A percentile compares a stretch with the other conserved stretches of the same genome.
Evolutionary conservation across 164 flowering plant species (phyloP).

Genomic region (Pachysandra terminalis): DNA sequence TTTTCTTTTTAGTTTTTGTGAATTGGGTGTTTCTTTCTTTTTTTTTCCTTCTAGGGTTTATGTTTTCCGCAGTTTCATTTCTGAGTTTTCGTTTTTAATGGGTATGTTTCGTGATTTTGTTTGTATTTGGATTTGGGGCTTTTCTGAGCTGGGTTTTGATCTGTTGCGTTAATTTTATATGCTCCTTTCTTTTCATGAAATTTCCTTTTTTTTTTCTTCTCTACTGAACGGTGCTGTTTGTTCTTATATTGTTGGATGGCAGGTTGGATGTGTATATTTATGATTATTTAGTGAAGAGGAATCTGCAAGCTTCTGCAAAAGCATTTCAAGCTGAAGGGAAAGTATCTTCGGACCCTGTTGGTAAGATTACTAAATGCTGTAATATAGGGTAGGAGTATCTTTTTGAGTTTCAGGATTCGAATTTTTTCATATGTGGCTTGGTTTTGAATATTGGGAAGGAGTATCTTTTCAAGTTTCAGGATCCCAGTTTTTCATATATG

Average conservation of each 20-base stretch:
- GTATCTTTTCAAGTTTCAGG: background rate
- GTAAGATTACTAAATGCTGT: slow-evolving; percentile 30
- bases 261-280: slow-evolving; percentile 83
- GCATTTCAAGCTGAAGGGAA: slow-evolving; percentile 73
- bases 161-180: background rate
- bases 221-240: background rate
- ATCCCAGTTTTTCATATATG: background rate
- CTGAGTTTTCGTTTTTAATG: background rate
- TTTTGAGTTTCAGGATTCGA: background rate
- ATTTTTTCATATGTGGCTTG: background rate
- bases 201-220: background rate
- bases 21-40: slow-evolving; percentile 1
- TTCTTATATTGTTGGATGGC: slow-evolving; percentile 15
- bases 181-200: background rate
- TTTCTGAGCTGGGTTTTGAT: background rate
- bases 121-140: slow-evolving; percentile 1
- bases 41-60: slow-evolving; percentile 10
- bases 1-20: background rate
- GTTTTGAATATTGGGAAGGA: background rate
- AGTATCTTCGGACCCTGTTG: slow-evolving; percentile 70
- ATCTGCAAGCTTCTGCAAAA: slow-evolving; percentile 58
- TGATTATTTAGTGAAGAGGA: slow-evolving; percentile 74
- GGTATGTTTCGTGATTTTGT: background rate
- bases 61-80: background rate
- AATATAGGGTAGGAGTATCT: background rate